Conservation (phyloP, 495 filamentous ascomycete genomes). For the Parachaetomium inaequale region DNA sequence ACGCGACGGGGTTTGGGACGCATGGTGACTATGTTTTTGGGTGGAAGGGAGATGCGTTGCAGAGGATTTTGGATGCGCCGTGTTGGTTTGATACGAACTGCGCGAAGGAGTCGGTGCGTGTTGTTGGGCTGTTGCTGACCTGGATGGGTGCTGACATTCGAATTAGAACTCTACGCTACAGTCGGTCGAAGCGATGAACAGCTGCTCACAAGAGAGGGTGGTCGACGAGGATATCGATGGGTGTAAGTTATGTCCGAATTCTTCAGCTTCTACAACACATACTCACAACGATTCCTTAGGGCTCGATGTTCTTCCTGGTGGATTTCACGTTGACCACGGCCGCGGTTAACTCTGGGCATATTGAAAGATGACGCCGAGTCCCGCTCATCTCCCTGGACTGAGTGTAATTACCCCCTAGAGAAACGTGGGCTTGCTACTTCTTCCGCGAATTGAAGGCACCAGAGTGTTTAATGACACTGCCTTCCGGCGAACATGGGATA, state of each 20-base stretch:
- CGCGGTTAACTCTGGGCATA: background rate
- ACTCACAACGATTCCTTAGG: background rate
- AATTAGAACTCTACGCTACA: background rate
- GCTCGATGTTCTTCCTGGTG: background rate
- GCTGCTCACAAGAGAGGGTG: background rate
- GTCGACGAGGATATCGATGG: slow-evolving; percentile 7
- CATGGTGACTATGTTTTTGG: slow-evolving; percentile 45
- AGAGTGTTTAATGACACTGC: no score
- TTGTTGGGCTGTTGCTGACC: background rate
- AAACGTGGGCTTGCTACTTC: no score
- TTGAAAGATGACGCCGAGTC: background rate
- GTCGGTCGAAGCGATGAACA: background rate
- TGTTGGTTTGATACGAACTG: slow-evolving; percentile 18
- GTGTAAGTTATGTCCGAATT: slow-evolving; percentile 1
- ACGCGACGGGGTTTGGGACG: slow-evolving; percentile 39
- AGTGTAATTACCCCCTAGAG: no score
- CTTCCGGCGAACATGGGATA: no score
- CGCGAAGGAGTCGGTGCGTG: background rate
- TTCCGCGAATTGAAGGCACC: no score
- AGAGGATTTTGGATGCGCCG: slow-evolving; percentile 39
- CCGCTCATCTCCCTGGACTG: no score
- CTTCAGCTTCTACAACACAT: background rate
- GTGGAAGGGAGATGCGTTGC: slow-evolving; percentile 41
- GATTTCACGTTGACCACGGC: background rate
- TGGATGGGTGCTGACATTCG: background rate